Percentiles rank a stretch among this genome's conserved stretches.
phyloP scores from a whole-genome alignment of 2,329 filamentous ascomycete species.

The Bipolaris bicolor region DNA sequence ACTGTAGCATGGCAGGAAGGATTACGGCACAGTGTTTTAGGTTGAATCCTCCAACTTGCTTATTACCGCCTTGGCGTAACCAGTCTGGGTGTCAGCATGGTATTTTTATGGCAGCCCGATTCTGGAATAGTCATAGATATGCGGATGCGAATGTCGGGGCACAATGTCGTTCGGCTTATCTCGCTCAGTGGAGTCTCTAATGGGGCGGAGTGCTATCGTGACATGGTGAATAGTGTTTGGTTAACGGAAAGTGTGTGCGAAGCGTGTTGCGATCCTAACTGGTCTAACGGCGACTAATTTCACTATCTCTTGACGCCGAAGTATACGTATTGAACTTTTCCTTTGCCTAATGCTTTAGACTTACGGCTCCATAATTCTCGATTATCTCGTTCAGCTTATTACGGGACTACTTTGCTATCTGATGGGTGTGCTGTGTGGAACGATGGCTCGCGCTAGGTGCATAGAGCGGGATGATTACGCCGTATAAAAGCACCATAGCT shows the following conservation, averaged over 20 bases:
- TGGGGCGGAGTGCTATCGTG: neutral
- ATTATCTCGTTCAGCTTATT: neutral
- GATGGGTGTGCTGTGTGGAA: neutral
- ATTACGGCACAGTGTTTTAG: neutral
- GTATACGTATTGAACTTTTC: neutral
- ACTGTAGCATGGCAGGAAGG: neutral
- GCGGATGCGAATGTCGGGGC: neutral
- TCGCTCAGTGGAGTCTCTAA: neutral
- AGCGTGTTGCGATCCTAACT: neutral
- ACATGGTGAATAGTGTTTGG: neutral
- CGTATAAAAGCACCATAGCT: slow-evolving; percentile 1
- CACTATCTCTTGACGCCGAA: neutral
- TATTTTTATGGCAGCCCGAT: neutral
- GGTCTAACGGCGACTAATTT: neutral
- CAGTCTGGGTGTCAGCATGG: neutral
- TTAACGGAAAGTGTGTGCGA: neutral
- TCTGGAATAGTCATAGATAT: neutral
- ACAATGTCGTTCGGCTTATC: neutral
- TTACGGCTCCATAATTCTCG: neutral
- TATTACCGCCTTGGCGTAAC: neutral
- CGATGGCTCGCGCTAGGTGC: neutral
- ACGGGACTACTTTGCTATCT: neutral
- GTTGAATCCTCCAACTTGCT: neutral
- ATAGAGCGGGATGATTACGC: neutral
- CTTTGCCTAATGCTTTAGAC: neutral